Conservation (phyloP, 768 basidiomycete species). For the Pisolithus marmoratus region DNA sequence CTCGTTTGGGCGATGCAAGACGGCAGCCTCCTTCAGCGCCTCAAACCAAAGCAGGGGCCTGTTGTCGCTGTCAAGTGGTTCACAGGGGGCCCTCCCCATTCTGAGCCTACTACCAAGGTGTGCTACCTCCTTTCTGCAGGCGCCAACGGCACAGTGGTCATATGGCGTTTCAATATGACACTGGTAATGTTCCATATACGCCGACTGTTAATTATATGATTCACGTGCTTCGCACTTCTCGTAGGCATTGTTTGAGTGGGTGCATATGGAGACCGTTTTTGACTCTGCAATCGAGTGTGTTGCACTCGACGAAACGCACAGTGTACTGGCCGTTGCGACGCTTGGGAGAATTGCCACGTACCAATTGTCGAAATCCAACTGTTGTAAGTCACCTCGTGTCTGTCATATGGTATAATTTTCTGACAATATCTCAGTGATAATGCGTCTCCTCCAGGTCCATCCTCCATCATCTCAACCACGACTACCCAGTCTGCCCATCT, state of each 20-base stretch:
- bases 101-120: background rate
- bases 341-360: background rate
- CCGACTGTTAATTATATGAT: background rate
- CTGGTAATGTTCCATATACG: background rate
- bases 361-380: background rate
- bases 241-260: background rate
- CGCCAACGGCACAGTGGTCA: background rate
- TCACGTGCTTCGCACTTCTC: background rate
- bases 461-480: background rate
- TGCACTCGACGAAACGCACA: background rate
- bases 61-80: background rate
- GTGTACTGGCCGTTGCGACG: background rate
- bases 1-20: background rate
- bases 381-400: background rate
- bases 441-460: background rate
- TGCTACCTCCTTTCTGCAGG: background rate
- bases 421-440: background rate
- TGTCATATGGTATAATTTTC: background rate
- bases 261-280: background rate
- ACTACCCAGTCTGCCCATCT: background rate
- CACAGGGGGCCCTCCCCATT: too few species aligned
- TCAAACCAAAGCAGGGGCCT: constrained; percentile 2
- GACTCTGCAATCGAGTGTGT: background rate
- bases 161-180: background rate
- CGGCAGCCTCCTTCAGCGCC: background rate